Evolutionary conservation across 2,329 filamentous ascomycete species (phyloP), one percentile per base, ranked within the genome.

Genomic region (Penicillium brevicompactum): DNA sequence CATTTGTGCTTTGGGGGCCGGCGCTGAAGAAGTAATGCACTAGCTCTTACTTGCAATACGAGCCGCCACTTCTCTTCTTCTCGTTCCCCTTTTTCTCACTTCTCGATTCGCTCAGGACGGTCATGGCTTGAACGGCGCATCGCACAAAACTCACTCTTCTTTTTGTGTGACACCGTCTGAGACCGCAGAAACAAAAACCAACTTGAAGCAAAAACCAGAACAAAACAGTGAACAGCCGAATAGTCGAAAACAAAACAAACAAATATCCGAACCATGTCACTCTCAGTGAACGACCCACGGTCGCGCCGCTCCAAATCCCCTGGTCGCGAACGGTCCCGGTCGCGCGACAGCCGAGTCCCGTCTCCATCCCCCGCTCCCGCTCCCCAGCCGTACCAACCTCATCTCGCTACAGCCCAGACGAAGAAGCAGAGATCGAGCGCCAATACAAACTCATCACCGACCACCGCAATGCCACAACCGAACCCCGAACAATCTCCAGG

Each of bases 251-350:
- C n/a, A n/a, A 18, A 14, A 46, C 51, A 60, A 60, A 63, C 57
- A 59, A 31, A 58, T 53, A 59, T 56, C 46, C 43, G 57, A 32
- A 22, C 42, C 34, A 71, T 72, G 68, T 72, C 73, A 31, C 72
- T 78, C 38, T 70, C 73, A 52, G 73, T 75, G 49, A 61, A 70
- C 53, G 73, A 75, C 61, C 68, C 74, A 65, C 73, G 74, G 65
- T 74, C 73, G 60, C 75, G 77, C 58, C 72, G 77, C 51, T 79
- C 76, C 58, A 78, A 74, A 58, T 79, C 77, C 32, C 77, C 76
- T 32, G 74, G 75, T 27, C 70, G 73, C 43, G 76, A 77, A 42
- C 74, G 74, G 55, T 78, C 76, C 44, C 70, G 70, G 50, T 77
- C 76, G 63, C 76, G 76, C 68, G 74, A 77, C 57, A 66, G 56